Evolutionary conservation across 495 filamentous ascomycete genomes (phyloP).

Genomic region (Aspergillus asperescens): DNA sequence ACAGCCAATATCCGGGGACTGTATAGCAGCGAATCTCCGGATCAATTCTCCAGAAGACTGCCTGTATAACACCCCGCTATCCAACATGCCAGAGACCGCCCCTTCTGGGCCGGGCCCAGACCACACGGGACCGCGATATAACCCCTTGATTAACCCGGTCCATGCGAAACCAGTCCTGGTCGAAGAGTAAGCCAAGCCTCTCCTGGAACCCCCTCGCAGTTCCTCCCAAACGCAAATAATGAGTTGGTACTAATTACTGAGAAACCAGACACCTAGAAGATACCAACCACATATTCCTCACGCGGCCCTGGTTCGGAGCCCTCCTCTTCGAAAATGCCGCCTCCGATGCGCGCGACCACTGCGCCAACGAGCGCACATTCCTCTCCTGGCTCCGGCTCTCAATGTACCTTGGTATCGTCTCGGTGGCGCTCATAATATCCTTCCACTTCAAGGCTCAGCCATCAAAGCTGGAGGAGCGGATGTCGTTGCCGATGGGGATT

Average conservation of each 20-base stretch:
- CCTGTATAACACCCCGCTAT: background rate
- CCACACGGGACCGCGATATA: constrained; percentile 24
- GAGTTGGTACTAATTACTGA: background rate
- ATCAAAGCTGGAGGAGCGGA: constrained; percentile 59
- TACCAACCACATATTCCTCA: constrained; percentile 53
- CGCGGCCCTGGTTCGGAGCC: constrained; percentile 66
- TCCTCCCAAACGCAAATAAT: too few relatives aligned
- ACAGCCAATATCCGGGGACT: background rate
- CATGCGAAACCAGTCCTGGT: constrained; percentile 35
- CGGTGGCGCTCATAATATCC: constrained; percentile 82
- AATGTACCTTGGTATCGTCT: constrained; percentile 85
- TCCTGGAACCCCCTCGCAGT: background rate
- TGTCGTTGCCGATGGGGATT: constrained; percentile 79
- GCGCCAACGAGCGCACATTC: constrained; percentile 63
- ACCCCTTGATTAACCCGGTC: constrained; percentile 35
- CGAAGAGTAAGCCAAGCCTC: constrained; percentile 33
- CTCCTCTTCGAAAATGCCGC: constrained; percentile 84
- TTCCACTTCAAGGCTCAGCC: constrained; percentile 82
- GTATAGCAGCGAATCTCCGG: background rate
- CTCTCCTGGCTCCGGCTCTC: constrained; percentile 91
- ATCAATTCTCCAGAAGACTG: background rate
- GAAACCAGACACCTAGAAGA: constrained; percentile 29
- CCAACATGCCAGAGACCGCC: constrained; percentile 5
- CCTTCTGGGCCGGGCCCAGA: background rate
- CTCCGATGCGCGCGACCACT: constrained; percentile 74